Evolutionary conservation across 352 stramenopile species (phyloP).

Genomic region (Pythium insidiosum): DNA sequence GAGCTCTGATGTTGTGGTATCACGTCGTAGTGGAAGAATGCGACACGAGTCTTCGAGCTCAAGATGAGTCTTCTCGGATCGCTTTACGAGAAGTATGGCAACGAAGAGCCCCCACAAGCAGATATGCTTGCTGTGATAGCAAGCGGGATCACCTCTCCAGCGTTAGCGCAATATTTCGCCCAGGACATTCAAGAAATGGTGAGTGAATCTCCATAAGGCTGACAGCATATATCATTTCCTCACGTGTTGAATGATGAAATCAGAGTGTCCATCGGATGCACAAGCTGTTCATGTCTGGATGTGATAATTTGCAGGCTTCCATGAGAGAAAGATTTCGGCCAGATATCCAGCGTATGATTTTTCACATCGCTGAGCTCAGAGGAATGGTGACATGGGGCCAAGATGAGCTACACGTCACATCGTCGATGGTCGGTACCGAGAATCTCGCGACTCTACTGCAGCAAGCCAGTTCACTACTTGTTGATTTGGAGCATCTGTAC

Average conservation of each 20-base stretch:
- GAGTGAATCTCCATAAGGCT: too few relatives aligned
- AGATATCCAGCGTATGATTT: slow-evolving; percentile 27
- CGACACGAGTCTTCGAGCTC: slow-evolving; percentile 65
- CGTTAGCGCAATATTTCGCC: slow-evolving; percentile 68
- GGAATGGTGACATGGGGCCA: neutral
- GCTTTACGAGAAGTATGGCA: slow-evolving; percentile 76
- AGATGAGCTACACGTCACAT: too few relatives aligned
- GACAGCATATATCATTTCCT: too few relatives aligned
- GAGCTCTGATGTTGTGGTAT: neutral
- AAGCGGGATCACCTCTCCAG: slow-evolving; percentile 49
- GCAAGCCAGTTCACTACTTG: slow-evolving; percentile 22
- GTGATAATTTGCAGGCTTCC: slow-evolving; percentile 22
- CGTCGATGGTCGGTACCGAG: slow-evolving; percentile 16
- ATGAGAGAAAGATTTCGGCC: slow-evolving; percentile 28
- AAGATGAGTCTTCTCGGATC: slow-evolving; percentile 67
- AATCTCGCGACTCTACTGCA: slow-evolving; percentile 29
- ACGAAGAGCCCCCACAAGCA: slow-evolving; percentile 46
- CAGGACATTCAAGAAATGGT: slow-evolving; percentile 82
- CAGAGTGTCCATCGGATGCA: slow-evolving; percentile 58
- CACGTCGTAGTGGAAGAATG: slow-evolving; percentile 50
- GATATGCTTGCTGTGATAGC: slow-evolving; percentile 65
- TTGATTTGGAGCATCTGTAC: slow-evolving; percentile 34
- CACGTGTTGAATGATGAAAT: too few relatives aligned
- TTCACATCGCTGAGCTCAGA: slow-evolving; percentile 38
- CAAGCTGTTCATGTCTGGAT: slow-evolving; percentile 36